Evolutionary conservation across 2,329 filamentous ascomycete species (phyloP).

Genomic region (Ophiostoma tasmaniense): DNA sequence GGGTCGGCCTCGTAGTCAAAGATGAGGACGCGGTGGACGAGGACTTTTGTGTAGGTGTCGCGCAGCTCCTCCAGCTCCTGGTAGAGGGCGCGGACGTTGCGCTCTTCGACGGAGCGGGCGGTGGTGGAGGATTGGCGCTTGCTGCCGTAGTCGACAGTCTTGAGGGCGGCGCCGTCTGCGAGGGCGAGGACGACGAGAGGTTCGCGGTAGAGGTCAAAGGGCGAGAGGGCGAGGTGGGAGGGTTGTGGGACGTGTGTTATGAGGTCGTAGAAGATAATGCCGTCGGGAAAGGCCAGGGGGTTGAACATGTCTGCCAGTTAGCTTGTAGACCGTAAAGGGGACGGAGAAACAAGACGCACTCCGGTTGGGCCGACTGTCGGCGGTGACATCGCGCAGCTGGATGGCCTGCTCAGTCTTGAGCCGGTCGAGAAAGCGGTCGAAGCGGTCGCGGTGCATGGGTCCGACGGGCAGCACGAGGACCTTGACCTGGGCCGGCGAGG

Average conservation of each 20-base stretch:
- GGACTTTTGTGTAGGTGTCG: conserved; percentile 64
- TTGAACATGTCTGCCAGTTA: conserved; percentile 73
- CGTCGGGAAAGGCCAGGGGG: conserved; percentile 76
- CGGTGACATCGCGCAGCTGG: conserved; percentile 75
- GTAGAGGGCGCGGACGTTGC: conserved; percentile 50
- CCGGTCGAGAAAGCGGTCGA: conserved; percentile 67
- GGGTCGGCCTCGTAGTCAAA: conserved; percentile 59
- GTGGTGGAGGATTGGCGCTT: conserved; percentile 43
- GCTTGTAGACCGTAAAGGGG: not conserved
- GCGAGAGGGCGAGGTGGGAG: conserved; percentile 69
- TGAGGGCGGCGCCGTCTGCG: conserved; percentile 68
- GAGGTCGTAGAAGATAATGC: conserved; percentile 81
- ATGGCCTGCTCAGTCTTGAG: conserved; percentile 74
- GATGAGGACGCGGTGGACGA: conserved; percentile 69
- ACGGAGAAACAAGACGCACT: conserved; percentile 46
- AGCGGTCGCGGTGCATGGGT: conserved; percentile 72
- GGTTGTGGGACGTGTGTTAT: conserved; percentile 70
- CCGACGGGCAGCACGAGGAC: conserved; percentile 81
- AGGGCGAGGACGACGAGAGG: conserved; percentile 76
- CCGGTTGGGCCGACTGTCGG: conserved; percentile 75
- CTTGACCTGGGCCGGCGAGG: conserved; percentile 84
- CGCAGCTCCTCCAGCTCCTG: conserved; percentile 63
- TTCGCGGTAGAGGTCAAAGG: conserved; percentile 86
- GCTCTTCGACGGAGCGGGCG: conserved; percentile 44
- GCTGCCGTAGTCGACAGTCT: conserved; percentile 41